Evolutionary conservation across 345 rosid species (phyloP).

Genomic region (Abelmoschus esculentus): DNA sequence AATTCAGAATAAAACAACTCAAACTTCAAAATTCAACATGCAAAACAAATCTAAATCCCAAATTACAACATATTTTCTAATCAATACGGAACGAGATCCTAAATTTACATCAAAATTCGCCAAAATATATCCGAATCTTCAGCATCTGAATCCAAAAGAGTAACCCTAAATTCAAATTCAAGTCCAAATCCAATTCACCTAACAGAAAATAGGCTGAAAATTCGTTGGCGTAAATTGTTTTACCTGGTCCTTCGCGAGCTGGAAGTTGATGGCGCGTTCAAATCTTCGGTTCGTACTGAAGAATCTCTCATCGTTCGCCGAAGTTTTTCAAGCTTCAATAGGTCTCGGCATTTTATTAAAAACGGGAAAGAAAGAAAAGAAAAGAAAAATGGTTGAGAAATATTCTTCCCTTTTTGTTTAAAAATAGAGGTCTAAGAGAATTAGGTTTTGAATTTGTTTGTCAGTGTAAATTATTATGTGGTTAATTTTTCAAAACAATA

Average conservation of each 20-base stretch:
- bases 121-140: neutral
- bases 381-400: neutral
- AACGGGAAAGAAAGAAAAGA: too few species aligned
- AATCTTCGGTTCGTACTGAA: slow-evolving; percentile 14
- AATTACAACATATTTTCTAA: too few species aligned
- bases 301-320: slow-evolving; percentile 6
- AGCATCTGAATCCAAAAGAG: neutral
- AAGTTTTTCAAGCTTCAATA: slow-evolving; percentile 3
- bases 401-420: neutral
- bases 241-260: slow-evolving; percentile 18
- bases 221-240: neutral
- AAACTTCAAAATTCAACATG: slow-evolving; percentile 2
- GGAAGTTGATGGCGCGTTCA: slow-evolving; percentile 19
- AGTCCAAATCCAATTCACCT: slow-evolving; percentile 5
- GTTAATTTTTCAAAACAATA: neutral
- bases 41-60: too few species aligned
- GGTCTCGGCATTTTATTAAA: neutral
- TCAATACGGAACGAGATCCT: neutral
- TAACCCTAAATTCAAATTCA: neutral
- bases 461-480: neutral
- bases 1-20: neutral
- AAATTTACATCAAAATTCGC: neutral
- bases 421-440: neutral
- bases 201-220: neutral
- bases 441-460: slow-evolving; percentile 7